phyloP scores from a whole-genome alignment of 2,329 filamentous ascomycete species.

The Drechslerella coelobrocha region DNA sequence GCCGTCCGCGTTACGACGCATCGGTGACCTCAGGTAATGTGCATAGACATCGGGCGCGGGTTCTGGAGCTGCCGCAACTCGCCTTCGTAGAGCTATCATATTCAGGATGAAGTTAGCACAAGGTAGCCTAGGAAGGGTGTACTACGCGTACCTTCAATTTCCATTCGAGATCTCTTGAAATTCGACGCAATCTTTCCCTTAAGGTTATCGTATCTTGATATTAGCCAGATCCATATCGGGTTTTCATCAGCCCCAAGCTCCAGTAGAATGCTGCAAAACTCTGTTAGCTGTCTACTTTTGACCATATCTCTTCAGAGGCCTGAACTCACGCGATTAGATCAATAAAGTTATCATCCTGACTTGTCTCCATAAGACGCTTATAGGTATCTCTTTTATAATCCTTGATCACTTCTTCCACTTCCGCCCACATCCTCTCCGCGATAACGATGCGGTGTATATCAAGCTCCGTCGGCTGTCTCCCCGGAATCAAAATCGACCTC shows the following conservation, averaged over 20 bases:
- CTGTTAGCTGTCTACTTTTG: neutral
- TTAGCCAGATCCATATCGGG: conserved; percentile 93
- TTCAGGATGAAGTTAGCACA: neutral
- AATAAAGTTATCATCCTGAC: conserved; percentile 77
- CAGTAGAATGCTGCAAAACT: conserved; percentile 67
- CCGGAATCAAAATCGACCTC: conserved; percentile 67
- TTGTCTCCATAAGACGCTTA: conserved; percentile 71
- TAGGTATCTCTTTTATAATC: conserved; percentile 88
- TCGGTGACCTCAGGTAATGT: conserved; percentile 75
- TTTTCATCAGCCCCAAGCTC: conserved; percentile 95
- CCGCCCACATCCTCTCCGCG: conserved; percentile 92
- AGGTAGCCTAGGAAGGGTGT: neutral
- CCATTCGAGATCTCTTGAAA: conserved; percentile 84
- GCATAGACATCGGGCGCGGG: conserved; percentile 74
- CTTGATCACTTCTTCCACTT: conserved; percentile 86
- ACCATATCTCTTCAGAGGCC: neutral
- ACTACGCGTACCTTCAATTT: conserved; percentile 71
- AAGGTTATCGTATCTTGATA: conserved; percentile 86
- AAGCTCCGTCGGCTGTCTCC: conserved; percentile 71
- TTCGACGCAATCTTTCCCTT: conserved; percentile 81
- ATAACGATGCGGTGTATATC: conserved; percentile 87
- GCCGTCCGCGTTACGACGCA: conserved; percentile 69
- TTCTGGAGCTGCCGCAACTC: conserved; percentile 75
- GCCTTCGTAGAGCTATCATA: conserved; percentile 73
- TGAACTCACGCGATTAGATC: conserved; percentile 73